Base-by-base conservation (phyloP, 2,329 filamentous ascomycete species). In the Cryphonectria japonica region DNA sequence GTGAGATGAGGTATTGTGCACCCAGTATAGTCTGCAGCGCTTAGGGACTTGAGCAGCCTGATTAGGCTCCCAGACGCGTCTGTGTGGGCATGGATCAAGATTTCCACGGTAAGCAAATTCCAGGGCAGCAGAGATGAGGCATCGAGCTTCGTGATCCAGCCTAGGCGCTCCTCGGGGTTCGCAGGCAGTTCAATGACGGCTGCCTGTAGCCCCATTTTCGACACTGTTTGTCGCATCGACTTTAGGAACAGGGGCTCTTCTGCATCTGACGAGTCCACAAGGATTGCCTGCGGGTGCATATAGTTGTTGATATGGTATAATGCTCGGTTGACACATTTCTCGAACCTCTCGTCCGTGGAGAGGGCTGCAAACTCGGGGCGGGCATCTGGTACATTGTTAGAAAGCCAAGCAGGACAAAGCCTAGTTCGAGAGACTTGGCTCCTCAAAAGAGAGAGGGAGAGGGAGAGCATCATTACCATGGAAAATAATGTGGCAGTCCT, bases 71-170 rank as follows among this genome's bases (percentile, higher is more conserved):
- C 94, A 2, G 93, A 91, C 29, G 92, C 90, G 11, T 86, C 85
- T 3, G 89, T 82, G 8, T 90, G 87, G 1, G 93, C 93, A 71
- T 97, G 93, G 11, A 98, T 88, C 16, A 98, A 80, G 68, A 99
- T 93, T 74, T 98, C 94, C 73, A 98, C 85, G 52, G 86, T 89
- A 6, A 93, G 85, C 63, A 89, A 87, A 78, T 95, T 91, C 95
- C 95, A 98, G 6, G 71, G 46, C 19, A 60, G 61, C 19, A 73
- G 59, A 3, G 71, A 71, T 43, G 61, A 37, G 9, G 71, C 57
- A 6, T 97, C 93, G 16, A 98, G 85, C 73, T 90, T 89, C 0
- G 92, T 89, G 57, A 97, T 84, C 94, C 95, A 98, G 74, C 88
- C 83, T 50, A 95, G 86, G 52, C 88, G 86, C 68, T 91, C 88